Base-by-base conservation (phyloP, 2,329 filamentous ascomycete genomes). In the Pseudogymnoascus sp. region DNA sequence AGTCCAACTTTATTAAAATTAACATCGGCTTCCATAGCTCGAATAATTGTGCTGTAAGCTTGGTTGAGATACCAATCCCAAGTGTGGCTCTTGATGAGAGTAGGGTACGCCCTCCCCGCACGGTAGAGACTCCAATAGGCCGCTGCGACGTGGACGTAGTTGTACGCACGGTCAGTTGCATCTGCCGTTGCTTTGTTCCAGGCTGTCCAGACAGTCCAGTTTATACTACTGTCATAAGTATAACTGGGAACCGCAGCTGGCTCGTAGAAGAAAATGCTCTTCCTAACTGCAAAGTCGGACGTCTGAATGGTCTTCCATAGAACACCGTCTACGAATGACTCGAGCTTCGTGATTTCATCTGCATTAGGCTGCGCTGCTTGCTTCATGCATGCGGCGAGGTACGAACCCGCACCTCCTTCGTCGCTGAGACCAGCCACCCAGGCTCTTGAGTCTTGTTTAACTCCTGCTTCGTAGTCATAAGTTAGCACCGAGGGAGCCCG, bases 361-460 rank as follows among this genome's bases (percentile, higher is more conserved):
- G 78, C 74, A 8, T 77, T 71, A 0, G 83, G 82, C 35, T 80
- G 80, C 5, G 78, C 69, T 1, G 76, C 75, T 63, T 84, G 80
- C 71, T 86, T 86, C 72, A 83, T 78, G 1, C 78, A 73, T 0
- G 81, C 79, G 0, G 83, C 81, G 0, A 85, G 76, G 64, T 79
- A 85, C 0, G 82, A 79, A 1, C 82, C 82, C 0, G 80, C 80
- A 1, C 84, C 84, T 0, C 76, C 83, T 71, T 86, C 84, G 62
- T 86, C 83, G 62, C 82, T 84, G 0, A 86, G 74, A 0, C 84
- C 84, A 0, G 83, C 78, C 4, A 86, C 79, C 83, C 83, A 86
- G 5, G 78, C 82, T 1, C 84, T 77, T 0, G 74, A 62, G 35
- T 82, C 79, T 60, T 81, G 79, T 30, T 73, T 70, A 2, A 82